A percentile compares a stretch with the other conserved stretches of the same genome.
phyloP scores from a whole-genome alignment of 768 basidiomycete species.

The Pulveroboletus sp. region DNA sequence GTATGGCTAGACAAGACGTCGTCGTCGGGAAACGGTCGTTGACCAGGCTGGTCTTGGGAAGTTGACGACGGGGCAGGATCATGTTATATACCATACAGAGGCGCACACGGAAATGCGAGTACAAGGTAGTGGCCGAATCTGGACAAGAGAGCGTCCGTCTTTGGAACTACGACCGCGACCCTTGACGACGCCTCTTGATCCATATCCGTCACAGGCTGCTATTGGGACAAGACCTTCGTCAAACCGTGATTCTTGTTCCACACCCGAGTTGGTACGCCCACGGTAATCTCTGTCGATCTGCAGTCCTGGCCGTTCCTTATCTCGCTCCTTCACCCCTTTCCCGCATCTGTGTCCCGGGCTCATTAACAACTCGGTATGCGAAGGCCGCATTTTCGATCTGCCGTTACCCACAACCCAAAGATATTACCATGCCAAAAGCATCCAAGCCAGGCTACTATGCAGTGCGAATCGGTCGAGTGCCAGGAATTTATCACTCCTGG shows the following conservation, averaged over 20 bases:
- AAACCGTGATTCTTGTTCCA: too few relatives aligned
- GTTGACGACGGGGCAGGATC: constrained; percentile 3
- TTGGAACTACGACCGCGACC: constrained; percentile 7
- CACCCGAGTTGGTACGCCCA: too few relatives aligned
- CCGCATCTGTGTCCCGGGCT: neutral
- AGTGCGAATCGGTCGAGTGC: constrained; percentile 56
- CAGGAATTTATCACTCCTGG: constrained; percentile 75
- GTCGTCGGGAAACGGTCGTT: constrained; percentile 12
- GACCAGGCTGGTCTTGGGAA: constrained; percentile 6
- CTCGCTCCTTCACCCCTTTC: neutral
- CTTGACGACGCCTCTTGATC: neutral
- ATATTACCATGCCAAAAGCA: constrained; percentile 33
- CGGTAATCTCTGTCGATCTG: too few relatives aligned
- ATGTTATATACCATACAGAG: constrained; percentile 24
- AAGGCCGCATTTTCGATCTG: neutral
- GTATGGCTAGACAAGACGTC: neutral
- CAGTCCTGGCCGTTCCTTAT: neutral
- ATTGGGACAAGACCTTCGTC: constrained; percentile 16
- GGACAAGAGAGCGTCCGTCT: constrained; percentile 20
- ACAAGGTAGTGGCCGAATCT: constrained; percentile 26
- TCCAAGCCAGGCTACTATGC: constrained; percentile 62
- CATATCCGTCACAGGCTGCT: neutral
- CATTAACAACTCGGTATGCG: neutral
- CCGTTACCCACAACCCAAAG: neutral
- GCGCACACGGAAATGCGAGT: constrained; percentile 4